Evolutionary conservation across 257 asterid genomes (phyloP).

Genomic region (Misopates orontium): DNA sequence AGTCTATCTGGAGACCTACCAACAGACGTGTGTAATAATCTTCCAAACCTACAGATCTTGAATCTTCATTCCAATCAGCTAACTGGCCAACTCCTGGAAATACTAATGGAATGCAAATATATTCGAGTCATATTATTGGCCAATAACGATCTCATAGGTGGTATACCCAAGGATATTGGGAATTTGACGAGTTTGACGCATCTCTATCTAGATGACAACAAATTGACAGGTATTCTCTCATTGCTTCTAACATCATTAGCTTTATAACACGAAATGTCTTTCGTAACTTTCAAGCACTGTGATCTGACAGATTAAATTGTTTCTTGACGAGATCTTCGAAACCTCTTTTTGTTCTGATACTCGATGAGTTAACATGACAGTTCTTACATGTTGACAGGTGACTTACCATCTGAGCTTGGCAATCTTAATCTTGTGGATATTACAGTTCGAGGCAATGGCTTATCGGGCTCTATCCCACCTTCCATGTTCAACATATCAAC

Average conservation of each 20-base stretch:
- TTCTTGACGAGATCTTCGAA: too few relatives aligned
- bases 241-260: too few relatives aligned
- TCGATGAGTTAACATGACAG: too few relatives aligned
- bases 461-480: slow-evolving; percentile 34
- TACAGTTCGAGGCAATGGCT: slow-evolving; percentile 12
- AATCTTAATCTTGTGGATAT: slow-evolving; percentile 29
- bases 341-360: too few relatives aligned
- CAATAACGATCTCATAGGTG: slow-evolving; percentile 35
- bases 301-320: too few relatives aligned
- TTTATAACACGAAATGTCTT: too few relatives aligned
- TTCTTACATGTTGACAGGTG: slow-evolving; percentile 26
- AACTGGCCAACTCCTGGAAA: slow-evolving; percentile 38
- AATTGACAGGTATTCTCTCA: slow-evolving; percentile 35
- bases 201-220: slow-evolving; percentile 26
- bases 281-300: too few relatives aligned
- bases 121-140: slow-evolving; percentile 32
- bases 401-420: slow-evolving; percentile 39
- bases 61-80: slow-evolving; percentile 18
- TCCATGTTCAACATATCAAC: slow-evolving; percentile 46
- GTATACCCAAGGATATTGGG: slow-evolving; percentile 32
- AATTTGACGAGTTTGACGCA: slow-evolving; percentile 32
- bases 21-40: slow-evolving; percentile 5
- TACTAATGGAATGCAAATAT: slow-evolving; percentile 33
- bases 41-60: slow-evolving; percentile 33
- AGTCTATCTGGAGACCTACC: slow-evolving; percentile 23